phyloP scores from a whole-genome alignment of 371 early-diverging fungal species.

The Syncephalis plumigaleata region DNA sequence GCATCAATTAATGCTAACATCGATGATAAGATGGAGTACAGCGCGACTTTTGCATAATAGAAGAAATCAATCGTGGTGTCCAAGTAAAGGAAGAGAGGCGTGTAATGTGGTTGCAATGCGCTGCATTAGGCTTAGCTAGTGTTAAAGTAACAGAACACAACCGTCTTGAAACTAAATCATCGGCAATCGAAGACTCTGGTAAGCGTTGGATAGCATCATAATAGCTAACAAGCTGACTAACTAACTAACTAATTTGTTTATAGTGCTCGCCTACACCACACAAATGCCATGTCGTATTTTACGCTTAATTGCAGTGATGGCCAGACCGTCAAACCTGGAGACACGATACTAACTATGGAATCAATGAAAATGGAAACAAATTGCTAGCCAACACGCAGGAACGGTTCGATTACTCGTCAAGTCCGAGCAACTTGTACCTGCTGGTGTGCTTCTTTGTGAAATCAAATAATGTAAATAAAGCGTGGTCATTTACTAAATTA shows the following conservation, averaged over 20 bases:
- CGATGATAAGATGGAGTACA: too few species aligned
- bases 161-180: not conserved
- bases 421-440: conserved; percentile 46
- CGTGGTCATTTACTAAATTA: too few species aligned
- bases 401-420: conserved; percentile 35
- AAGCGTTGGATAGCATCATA: not conserved
- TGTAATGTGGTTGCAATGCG: too few species aligned
- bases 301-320: conserved; percentile 34
- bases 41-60: too few species aligned
- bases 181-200: conserved; percentile 2
- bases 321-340: conserved; percentile 32
- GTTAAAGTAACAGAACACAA: conserved; percentile 1
- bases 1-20: too few species aligned
- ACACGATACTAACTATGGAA: conserved; percentile 45
- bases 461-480: conserved; percentile 15
- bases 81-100: too few species aligned
- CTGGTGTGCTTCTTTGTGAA: conserved; percentile 39
- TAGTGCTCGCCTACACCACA: conserved; percentile 45
- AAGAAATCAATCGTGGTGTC: too few species aligned
- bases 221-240: not conserved
- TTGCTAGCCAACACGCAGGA: conserved; percentile 39
- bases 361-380: conserved; percentile 63
- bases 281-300: conserved; percentile 60
- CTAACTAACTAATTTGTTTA: not conserved
- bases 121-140: too few species aligned